These are phyloP conservation scores for Verbascum thapsus DNA, from an alignment of 257 asterid species.

Conservation along the genomic window DNA sequence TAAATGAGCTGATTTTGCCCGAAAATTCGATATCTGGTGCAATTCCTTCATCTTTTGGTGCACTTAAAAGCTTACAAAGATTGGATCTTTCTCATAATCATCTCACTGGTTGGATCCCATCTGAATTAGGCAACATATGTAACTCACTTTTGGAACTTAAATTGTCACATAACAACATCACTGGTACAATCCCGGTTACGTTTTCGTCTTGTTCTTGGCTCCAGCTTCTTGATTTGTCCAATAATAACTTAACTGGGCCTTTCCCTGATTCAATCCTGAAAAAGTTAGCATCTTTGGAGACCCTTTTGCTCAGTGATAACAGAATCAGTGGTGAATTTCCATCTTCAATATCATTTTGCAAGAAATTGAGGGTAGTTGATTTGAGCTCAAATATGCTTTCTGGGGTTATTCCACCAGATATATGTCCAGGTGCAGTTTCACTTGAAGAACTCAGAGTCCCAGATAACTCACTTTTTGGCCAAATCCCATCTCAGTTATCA, in stretches of 20 bases:
- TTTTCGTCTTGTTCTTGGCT: constrained; percentile 69
- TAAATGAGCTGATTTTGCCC: constrained; percentile 52
- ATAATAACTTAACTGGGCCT: constrained; percentile 72
- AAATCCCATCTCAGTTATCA: constrained; percentile 68
- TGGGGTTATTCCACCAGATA: constrained; percentile 67
- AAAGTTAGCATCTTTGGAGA: constrained; percentile 62
- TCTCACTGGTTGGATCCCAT: constrained; percentile 84
- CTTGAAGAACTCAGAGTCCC: constrained; percentile 87
- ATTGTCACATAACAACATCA: constrained; percentile 71
- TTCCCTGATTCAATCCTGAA: constrained; percentile 68
- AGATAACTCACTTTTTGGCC: constrained; percentile 64
- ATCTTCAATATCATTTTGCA: constrained; percentile 71
- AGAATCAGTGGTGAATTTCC: constrained; percentile 70
- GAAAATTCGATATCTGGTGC: constrained; percentile 65
- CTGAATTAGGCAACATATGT: constrained; percentile 63
- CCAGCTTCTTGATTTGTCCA: constrained; percentile 66
- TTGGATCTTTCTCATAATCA: constrained; percentile 83
- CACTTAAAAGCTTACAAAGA: constrained; percentile 55
- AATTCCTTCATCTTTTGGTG: constrained; percentile 63
- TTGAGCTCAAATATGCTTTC: constrained; percentile 77
- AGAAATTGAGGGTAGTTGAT: constrained; percentile 60
- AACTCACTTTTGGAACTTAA: constrained; percentile 70
- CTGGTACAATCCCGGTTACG: constrained; percentile 72
- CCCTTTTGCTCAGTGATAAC: constrained; percentile 58
- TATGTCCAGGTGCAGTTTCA: constrained; percentile 67